phyloP scores from a whole-genome alignment of 1,284 basidiomycete species.

The Melanopsichium pennsylvanicum region DNA sequence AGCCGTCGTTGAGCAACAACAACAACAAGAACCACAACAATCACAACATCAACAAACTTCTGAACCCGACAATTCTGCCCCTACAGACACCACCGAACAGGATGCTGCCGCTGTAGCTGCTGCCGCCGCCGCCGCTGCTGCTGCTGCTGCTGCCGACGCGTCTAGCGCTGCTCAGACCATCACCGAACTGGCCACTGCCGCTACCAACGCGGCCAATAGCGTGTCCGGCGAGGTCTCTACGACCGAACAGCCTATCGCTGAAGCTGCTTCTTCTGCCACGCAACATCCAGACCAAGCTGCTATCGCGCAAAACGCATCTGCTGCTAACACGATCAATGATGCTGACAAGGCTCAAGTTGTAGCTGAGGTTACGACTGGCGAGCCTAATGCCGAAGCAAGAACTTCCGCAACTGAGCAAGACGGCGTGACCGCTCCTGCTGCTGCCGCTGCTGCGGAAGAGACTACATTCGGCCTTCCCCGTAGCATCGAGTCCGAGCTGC shows the following conservation, averaged over 20 bases:
- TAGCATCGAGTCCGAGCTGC: slow-evolving; percentile 30
- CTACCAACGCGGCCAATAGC: slow-evolving; percentile 29
- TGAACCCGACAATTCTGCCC: slow-evolving; percentile 3
- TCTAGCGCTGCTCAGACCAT: slow-evolving; percentile 42
- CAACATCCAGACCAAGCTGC: slow-evolving; percentile 1
- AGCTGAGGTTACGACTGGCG: not conserved
- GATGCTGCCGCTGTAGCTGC: slow-evolving; percentile 21
- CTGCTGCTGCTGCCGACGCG: slow-evolving; percentile 38
- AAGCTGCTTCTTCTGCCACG: too few species aligned
- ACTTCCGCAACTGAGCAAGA: too few species aligned
- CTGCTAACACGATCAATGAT: not conserved
- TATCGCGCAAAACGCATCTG: not conserved
- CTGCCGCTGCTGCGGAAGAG: slow-evolving; percentile 12
- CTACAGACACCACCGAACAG: slow-evolving; percentile 3
- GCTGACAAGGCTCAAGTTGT: too few species aligned
- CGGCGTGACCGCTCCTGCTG: not conserved
- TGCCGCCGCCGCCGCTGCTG: slow-evolving; percentile 19
- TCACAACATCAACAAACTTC: slow-evolving; percentile 4
- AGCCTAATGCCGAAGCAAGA: not conserved
- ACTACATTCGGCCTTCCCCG: slow-evolving; percentile 24
- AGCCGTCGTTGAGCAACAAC: slow-evolving; percentile 1
- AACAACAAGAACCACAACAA: too few species aligned
- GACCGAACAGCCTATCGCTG: not conserved
- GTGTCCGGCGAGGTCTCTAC: not conserved
- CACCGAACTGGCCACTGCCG: slow-evolving; percentile 38